phyloP scores from a whole-genome alignment of 139 green algal genomes.

The Zygnema circumcarinatum region DNA sequence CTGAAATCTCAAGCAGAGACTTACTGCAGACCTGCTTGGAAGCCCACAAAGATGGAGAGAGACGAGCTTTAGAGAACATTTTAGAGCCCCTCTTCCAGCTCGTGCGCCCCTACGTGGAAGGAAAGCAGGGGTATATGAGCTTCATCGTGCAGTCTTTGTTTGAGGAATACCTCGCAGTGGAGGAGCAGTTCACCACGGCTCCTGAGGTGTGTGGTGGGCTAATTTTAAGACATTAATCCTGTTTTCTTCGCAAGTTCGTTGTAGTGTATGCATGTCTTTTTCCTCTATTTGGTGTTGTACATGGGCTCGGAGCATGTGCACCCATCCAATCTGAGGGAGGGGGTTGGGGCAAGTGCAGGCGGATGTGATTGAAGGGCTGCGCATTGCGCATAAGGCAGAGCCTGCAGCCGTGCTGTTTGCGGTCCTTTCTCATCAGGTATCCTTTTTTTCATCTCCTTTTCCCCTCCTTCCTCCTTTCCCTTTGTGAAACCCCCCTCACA shows the following conservation, averaged over 20 bases:
- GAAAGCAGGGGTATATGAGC: conserved; percentile 70
- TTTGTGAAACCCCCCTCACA: too few relatives aligned
- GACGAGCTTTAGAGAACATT: neutral
- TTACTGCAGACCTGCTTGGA: conserved; percentile 3
- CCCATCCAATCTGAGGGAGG: too few relatives aligned
- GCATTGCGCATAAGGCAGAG: conserved; percentile 69
- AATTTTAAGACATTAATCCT: too few relatives aligned
- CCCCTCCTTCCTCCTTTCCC: neutral
- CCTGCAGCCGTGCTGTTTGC: conserved; percentile 81
- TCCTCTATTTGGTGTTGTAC: too few relatives aligned
- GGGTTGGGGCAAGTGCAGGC: too few relatives aligned
- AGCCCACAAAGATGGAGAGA: neutral
- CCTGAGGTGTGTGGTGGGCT: conserved; percentile 38
- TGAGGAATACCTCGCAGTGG: conserved; percentile 78
- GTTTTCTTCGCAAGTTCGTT: too few relatives aligned
- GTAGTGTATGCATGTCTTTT: too few relatives aligned
- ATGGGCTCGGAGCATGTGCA: too few relatives aligned
- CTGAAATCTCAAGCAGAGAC: too few relatives aligned
- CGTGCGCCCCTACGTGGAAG: conserved; percentile 70
- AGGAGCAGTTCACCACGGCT: conserved; percentile 74
- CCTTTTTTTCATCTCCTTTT: neutral
- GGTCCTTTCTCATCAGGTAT: conserved; percentile 84
- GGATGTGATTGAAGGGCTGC: conserved; percentile 86
- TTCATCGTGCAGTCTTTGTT: conserved; percentile 74
- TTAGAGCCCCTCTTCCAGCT: conserved; percentile 77